Conservation (phyloP, 805 yeast genomes). For the Pichia nanzhaoensis region DNA sequence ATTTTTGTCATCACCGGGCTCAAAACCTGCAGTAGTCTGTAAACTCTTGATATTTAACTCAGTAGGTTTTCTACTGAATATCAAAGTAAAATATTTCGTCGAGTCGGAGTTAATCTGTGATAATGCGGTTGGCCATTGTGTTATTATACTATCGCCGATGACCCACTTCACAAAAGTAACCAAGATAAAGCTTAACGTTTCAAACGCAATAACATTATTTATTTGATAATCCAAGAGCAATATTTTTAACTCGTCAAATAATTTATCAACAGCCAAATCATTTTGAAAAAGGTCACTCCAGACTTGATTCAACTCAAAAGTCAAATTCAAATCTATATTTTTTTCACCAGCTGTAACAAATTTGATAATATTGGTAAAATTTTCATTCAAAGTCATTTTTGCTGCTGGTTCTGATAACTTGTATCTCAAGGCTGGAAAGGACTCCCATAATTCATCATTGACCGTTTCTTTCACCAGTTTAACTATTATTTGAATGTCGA, state of each 20-base stretch:
- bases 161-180: conserved; percentile 22
- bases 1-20: conserved; percentile 7
- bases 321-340: conserved; percentile 16
- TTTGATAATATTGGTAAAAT: conserved; percentile 13
- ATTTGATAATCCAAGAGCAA: conserved; percentile 11
- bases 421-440: conserved; percentile 3
- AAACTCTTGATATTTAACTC: conserved; percentile 5
- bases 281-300: conserved; percentile 10
- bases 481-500: conserved; percentile 18
- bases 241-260: conserved; percentile 17
- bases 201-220: conserved; percentile 15
- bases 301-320: conserved; percentile 20
- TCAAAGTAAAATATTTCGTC: conserved; percentile 2
- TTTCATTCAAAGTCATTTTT: conserved; percentile 1
- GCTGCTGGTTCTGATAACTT: background rate
- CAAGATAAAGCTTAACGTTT: conserved; percentile 19
- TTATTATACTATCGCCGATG: conserved; percentile 12
- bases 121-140: conserved; percentile 20
- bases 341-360: conserved; percentile 1
- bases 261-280: conserved; percentile 18
- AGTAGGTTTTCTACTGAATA: conserved; percentile 20
- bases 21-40: background rate
- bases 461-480: conserved; percentile 15
- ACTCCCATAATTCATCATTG: conserved; percentile 14
- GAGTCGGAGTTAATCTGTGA: conserved; percentile 11